These are phyloP conservation scores for Trametes maxima DNA, from an alignment of 768 basidiomycete genomes.

Conservation along the genomic window DNA sequence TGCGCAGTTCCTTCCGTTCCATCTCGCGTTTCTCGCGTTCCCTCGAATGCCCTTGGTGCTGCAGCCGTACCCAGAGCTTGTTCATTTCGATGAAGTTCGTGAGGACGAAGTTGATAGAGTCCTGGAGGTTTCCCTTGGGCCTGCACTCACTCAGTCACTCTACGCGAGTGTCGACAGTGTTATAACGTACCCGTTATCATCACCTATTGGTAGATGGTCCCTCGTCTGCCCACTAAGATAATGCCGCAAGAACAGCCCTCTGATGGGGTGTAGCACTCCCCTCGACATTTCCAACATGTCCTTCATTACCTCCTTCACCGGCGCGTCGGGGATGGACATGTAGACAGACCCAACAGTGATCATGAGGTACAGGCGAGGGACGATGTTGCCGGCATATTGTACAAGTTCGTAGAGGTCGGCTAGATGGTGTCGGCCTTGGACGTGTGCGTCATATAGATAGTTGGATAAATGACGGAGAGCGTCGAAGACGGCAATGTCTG, in stretches of 20 bases:
- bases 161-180: neutral
- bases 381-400: slow-evolving; percentile 98
- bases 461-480: slow-evolving; percentile 92
- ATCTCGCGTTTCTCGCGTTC: slow-evolving; percentile 97
- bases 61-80: slow-evolving; percentile 98
- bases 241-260: slow-evolving; percentile 93
- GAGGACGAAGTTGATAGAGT: slow-evolving; percentile 93
- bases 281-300: slow-evolving; percentile 99
- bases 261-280: slow-evolving; percentile 95
- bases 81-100: slow-evolving; percentile 99
- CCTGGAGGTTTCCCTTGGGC: slow-evolving; percentile 86
- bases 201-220: slow-evolving; percentile 91
- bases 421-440: slow-evolving; percentile 87
- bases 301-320: slow-evolving; percentile 99
- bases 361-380: slow-evolving; percentile 95
- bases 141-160: slow-evolving; percentile 41
- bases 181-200: slow-evolving; percentile 69
- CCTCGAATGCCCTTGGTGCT: slow-evolving; percentile 96
- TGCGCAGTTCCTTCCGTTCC: slow-evolving; percentile 93
- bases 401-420: slow-evolving; percentile 99
- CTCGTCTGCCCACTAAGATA: slow-evolving; percentile 97
- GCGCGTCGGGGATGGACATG: slow-evolving; percentile 97
- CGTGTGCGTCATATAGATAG: slow-evolving; percentile 96
- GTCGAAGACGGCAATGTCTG: slow-evolving; percentile 99
- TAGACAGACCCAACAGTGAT: slow-evolving; percentile 99